These are phyloP conservation scores for Trichoderma cornu-damae DNA, from an alignment of 2,329 filamentous ascomycete genomes.

Conservation along the genomic window DNA sequence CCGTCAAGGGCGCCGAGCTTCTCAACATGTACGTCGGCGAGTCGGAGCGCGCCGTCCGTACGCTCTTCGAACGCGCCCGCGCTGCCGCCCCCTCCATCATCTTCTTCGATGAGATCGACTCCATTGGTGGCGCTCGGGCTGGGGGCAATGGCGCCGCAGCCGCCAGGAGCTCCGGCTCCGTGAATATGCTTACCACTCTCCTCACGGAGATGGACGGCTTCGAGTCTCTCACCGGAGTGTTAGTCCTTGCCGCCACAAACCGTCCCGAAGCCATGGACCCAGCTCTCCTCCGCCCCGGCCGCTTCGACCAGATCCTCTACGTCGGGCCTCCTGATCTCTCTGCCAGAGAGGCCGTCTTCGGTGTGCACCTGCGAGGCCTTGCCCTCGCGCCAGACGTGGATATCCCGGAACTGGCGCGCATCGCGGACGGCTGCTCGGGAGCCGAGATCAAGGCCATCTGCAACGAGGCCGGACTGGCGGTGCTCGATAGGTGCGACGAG, in stretches of 20 bases:
- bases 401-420: slow-evolving; percentile 54
- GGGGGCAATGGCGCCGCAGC: slow-evolving; percentile 41
- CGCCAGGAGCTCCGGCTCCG: slow-evolving; percentile 41
- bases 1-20: slow-evolving; percentile 88
- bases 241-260: slow-evolving; percentile 89
- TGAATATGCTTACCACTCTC: slow-evolving; percentile 84
- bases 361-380: slow-evolving; percentile 59
- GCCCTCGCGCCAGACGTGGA: slow-evolving; percentile 60
- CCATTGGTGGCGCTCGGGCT: slow-evolving; percentile 58
- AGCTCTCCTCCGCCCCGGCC: slow-evolving; percentile 76
- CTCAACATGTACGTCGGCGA: slow-evolving; percentile 97
- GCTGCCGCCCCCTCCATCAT: slow-evolving; percentile 88
- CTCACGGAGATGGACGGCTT: slow-evolving; percentile 97
- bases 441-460: slow-evolving; percentile 66
- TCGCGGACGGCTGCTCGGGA: slow-evolving; percentile 75
- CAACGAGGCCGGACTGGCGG: slow-evolving; percentile 41
- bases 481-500: slow-evolving; percentile 35
- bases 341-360: slow-evolving; percentile 72
- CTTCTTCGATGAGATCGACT: slow-evolving; percentile 96
- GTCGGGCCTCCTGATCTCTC: slow-evolving; percentile 72
- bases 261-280: slow-evolving; percentile 80
- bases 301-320: slow-evolving; percentile 80
- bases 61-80: slow-evolving; percentile 78
- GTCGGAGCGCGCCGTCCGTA: slow-evolving; percentile 78
- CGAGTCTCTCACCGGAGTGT: slow-evolving; percentile 73